Base-by-base conservation (phyloP, 495 filamentous ascomycete species). In the Penicillium waksmanii region DNA sequence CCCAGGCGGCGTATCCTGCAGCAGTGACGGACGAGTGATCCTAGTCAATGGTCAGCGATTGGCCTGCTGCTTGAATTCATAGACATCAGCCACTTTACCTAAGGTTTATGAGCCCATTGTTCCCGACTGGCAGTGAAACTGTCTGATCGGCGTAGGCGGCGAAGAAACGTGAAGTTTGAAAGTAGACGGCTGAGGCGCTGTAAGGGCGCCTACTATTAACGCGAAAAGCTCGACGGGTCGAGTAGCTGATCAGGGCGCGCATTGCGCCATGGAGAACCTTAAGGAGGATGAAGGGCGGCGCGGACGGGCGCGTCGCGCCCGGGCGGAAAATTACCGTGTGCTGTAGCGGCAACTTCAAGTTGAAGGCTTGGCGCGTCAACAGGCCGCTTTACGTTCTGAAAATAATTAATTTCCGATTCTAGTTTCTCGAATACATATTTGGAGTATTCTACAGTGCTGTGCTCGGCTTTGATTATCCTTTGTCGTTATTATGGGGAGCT, bases 91-190 rank as follows among this genome's bases (percentile, higher is more conserved):
- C 57, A 13, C 38, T 52, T 12, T 61, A 77, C 76, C 62, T 66
- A 21, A 79, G 36, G 25, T 62, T 64, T 2, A 79, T 55, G 35
- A 40, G 40, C 21, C 76, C 75, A 66, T 68, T 75, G 40, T 69
- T 67, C 33, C 76, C 73, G 49, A 77, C 63, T 17, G 73, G 70
- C 15, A 77, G 38, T 0, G 49, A 44, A 17, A 68, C 33, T 36
- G 56, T 59, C 51, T 71, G 60, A 1, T 70, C 66, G 9, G 38
- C 40, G 44, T 60, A 66, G 13, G 47, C 18, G 0, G 58, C 48
- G 31, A 56, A 51, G 2, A 19, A 44, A 19, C 17, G 17, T 19
- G 42, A 48, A 0, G 11, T 27, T 48, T 11, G 46, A 13, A 48
- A 23, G 8, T 15, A 15, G 11, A 27, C 46, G 21, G 15, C 9